Conservation (phyloP, 2,329 filamentous ascomycete genomes). For the Rhynchosporium secalis region DNA sequence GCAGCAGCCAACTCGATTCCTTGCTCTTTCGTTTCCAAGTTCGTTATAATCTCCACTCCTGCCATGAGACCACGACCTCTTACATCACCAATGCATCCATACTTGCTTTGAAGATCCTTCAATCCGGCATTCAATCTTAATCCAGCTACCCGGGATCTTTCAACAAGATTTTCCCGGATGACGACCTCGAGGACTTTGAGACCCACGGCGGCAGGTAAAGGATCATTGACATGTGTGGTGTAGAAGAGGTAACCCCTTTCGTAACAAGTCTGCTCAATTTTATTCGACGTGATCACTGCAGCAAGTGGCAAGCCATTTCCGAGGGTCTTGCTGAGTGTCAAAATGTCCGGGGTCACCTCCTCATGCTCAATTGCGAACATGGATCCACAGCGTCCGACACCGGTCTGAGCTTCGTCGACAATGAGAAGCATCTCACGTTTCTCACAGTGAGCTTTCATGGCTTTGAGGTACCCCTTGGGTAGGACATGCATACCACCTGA, state of each 20-base stretch:
- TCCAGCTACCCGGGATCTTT: slow-evolving; percentile 49
- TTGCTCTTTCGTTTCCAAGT: slow-evolving; percentile 49
- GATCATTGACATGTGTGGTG: slow-evolving; percentile 64
- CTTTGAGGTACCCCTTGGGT: slow-evolving; percentile 58
- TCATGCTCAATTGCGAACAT: slow-evolving; percentile 62
- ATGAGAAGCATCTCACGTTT: slow-evolving; percentile 58
- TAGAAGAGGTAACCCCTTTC: slow-evolving; percentile 56
- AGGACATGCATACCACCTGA: slow-evolving; percentile 58
- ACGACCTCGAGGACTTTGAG: slow-evolving; percentile 64
- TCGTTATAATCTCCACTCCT: slow-evolving; percentile 57
- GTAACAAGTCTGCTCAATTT: slow-evolving; percentile 51
- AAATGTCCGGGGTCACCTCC: slow-evolving; percentile 56
- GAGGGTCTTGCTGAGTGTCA: slow-evolving; percentile 61
- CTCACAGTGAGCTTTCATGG: slow-evolving; percentile 54
- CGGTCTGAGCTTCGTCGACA: slow-evolving; percentile 61
- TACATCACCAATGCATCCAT: slow-evolving; percentile 63
- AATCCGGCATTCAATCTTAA: slow-evolving; percentile 51
- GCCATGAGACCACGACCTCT: slow-evolving; percentile 59
- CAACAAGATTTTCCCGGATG: slow-evolving; percentile 52
- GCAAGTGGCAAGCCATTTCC: slow-evolving; percentile 60
- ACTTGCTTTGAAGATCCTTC: slow-evolving; percentile 48
- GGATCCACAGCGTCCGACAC: slow-evolving; percentile 54
- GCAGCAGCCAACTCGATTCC: slow-evolving; percentile 47
- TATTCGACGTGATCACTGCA: slow-evolving; percentile 55
- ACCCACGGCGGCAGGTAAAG: slow-evolving; percentile 59